A percentile compares a stretch with the other conserved stretches of the same genome.
phyloP scores from a whole-genome alignment of 2,329 filamentous ascomycete genomes.

The Knufia petricola region DNA sequence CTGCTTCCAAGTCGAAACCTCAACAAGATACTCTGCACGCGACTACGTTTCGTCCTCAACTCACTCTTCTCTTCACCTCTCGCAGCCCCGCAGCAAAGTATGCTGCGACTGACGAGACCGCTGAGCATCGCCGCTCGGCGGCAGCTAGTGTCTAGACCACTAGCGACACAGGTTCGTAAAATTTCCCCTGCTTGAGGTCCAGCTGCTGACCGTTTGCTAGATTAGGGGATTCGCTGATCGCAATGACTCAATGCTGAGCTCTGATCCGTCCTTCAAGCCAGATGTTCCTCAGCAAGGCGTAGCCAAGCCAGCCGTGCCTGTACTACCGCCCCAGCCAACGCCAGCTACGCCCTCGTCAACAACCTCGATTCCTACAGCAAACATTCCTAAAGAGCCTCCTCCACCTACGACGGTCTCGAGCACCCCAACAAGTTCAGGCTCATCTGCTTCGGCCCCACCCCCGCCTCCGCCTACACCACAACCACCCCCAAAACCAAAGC shows the following conservation, averaged over 20 bases:
- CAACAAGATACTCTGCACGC: slow-evolving; percentile 2
- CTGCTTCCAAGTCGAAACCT: slow-evolving; percentile 2
- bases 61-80: background rate
- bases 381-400: slow-evolving; percentile 35
- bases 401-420: slow-evolving; percentile 25
- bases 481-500: slow-evolving; percentile 45
- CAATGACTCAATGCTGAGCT: slow-evolving; percentile 19
- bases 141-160: slow-evolving; percentile 18
- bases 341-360: slow-evolving; percentile 30
- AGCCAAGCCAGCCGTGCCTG: slow-evolving; percentile 17
- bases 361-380: slow-evolving; percentile 41
- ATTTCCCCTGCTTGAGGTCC: background rate
- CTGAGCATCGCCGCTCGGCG: slow-evolving; percentile 15
- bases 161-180: slow-evolving; percentile 15
- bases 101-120: slow-evolving; percentile 22
- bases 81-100: slow-evolving; percentile 13
- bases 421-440: slow-evolving; percentile 17
- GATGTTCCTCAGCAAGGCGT: slow-evolving; percentile 9
- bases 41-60: background rate
- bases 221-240: slow-evolving; percentile 19
- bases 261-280: slow-evolving; percentile 18
- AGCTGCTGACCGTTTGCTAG: slow-evolving; percentile 16
- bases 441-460: slow-evolving; percentile 24
- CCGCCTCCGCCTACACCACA: slow-evolving; percentile 30
- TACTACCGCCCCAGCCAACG: slow-evolving; percentile 21